Percentiles rank a stretch among this genome's conserved stretches.
Evolutionary conservation across 2,329 filamentous ascomycete genomes (phyloP).

Genomic region (Immersiporthe knoxdaviesiana): DNA sequence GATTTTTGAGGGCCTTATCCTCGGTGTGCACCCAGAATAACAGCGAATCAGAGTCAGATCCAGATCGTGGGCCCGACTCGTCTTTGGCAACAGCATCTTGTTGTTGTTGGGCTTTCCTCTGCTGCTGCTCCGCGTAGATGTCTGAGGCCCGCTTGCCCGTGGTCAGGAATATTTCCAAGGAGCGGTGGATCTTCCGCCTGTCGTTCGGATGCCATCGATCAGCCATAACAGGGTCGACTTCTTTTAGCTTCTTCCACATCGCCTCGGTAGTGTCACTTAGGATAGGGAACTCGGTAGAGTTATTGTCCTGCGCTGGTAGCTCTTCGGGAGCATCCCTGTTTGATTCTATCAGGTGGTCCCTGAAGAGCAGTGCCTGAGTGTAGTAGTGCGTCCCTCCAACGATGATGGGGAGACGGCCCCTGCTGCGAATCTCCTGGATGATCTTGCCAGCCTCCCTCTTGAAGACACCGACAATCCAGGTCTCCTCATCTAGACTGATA

Average conservation of each 20-base stretch:
- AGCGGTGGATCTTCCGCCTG: slow-evolving; percentile 83
- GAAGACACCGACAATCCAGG: slow-evolving; percentile 84
- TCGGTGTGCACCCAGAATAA: slow-evolving; percentile 88
- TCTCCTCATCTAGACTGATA: slow-evolving; percentile 73
- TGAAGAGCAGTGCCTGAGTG: slow-evolving; percentile 83
- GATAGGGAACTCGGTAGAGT: slow-evolving; percentile 64
- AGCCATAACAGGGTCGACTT: slow-evolving; percentile 89
- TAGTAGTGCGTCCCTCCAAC: slow-evolving; percentile 98
- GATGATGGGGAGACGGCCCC: slow-evolving; percentile 83
- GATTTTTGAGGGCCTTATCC: slow-evolving; percentile 65
- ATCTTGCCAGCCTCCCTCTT: slow-evolving; percentile 67
- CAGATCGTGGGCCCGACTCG: slow-evolving; percentile 30
- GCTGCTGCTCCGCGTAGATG: slow-evolving; percentile 79
- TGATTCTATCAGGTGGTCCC: slow-evolving; percentile 64
- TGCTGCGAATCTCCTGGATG: slow-evolving; percentile 76
- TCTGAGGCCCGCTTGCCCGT: slow-evolving; percentile 83
- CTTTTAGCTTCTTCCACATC: slow-evolving; percentile 71
- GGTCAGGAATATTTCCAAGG: slow-evolving; percentile 84
- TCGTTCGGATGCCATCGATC: slow-evolving; percentile 94
- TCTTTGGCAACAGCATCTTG: slow-evolving; percentile 29
- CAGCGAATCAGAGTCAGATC: slow-evolving; percentile 58
- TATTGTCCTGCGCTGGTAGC: slow-evolving; percentile 34
- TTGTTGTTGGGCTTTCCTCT: slow-evolving; percentile 37
- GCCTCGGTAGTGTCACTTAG: slow-evolving; percentile 71
- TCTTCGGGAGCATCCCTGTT: background rate